Conservation (phyloP, 371 early-diverging fungal species). For the Lichtheimia hyalospora region DNA sequence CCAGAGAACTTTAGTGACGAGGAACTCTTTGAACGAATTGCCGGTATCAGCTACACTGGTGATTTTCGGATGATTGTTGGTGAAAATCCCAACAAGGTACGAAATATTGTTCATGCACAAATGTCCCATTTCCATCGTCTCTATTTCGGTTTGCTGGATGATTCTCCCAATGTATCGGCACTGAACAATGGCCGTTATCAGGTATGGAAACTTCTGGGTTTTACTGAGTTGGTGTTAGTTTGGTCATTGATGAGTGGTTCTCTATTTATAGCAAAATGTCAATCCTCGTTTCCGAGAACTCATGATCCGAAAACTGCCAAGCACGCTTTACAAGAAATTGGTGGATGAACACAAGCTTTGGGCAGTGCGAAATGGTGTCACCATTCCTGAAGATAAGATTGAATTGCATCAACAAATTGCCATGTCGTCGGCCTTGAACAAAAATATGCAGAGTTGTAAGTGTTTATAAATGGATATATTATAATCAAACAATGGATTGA, state of each 20-base stretch:
- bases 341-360: slow-evolving; percentile 29
- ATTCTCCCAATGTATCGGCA: slow-evolving; percentile 73
- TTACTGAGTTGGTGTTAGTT: too few species aligned
- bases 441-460: slow-evolving; percentile 42
- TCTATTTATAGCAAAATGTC: slow-evolving; percentile 52
- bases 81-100: slow-evolving; percentile 94
- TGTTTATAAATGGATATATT: background rate
- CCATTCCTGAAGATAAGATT: slow-evolving; percentile 36
- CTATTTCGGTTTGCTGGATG: slow-evolving; percentile 79
- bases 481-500: background rate
- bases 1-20: slow-evolving; percentile 81
- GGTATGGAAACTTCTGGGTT: slow-evolving; percentile 11
- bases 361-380: slow-evolving; percentile 21
- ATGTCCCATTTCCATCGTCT: slow-evolving; percentile 74
- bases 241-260: too few species aligned
- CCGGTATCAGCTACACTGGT: slow-evolving; percentile 86
- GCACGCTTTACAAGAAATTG: slow-evolving; percentile 53
- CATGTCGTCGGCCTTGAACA: slow-evolving; percentile 31
- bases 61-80: slow-evolving; percentile 93
- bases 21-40: slow-evolving; percentile 84
- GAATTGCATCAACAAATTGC: slow-evolving; percentile 45
- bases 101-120: slow-evolving; percentile 89
- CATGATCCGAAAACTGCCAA: slow-evolving; percentile 71
- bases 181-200: slow-evolving; percentile 59
- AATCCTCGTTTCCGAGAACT: slow-evolving; percentile 57